Conservation (phyloP, 345 rosid genomes). For the Mallotus nudiflorus region DNA sequence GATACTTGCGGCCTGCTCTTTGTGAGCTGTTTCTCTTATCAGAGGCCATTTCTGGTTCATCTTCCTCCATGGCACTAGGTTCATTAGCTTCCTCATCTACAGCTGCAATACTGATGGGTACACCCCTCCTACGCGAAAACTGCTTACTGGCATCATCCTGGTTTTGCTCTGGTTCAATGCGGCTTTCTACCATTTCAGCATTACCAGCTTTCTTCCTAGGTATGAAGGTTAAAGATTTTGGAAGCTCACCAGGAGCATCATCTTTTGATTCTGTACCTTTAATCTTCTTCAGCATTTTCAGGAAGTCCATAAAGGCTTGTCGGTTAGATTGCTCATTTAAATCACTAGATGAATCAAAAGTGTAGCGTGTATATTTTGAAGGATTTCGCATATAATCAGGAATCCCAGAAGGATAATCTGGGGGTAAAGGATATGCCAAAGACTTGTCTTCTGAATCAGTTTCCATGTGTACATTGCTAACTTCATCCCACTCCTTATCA, state of each 20-base stretch:
- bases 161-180: conserved; percentile 23
- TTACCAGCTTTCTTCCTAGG: conserved; percentile 36
- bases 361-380: conserved; percentile 24
- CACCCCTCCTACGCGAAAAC: conserved; percentile 6
- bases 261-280: conserved; percentile 9
- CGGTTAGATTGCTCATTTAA: conserved; percentile 26
- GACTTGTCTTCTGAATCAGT: conserved; percentile 16
- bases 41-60: conserved; percentile 20
- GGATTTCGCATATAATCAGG: conserved; percentile 34
- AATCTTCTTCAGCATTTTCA: conserved; percentile 17
- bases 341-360: conserved; percentile 20
- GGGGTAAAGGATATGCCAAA: conserved; percentile 16
- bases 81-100: conserved; percentile 4
- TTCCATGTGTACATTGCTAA: conserved; percentile 6
- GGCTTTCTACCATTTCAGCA: conserved; percentile 18
- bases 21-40: conserved; percentile 17
- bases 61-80: conserved; percentile 22
- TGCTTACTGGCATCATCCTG: conserved; percentile 31
- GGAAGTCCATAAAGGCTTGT: conserved; percentile 26
- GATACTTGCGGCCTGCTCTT: conserved; percentile 56
- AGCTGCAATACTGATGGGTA: conserved; percentile 14
- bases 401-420: conserved; percentile 32
- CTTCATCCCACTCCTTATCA: conserved; percentile 19
- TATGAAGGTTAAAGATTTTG: conserved; percentile 19
- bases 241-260: conserved; percentile 21